Conservation (phyloP, 768 basidiomycete genomes). For the Porpolomopsis calyptriformis region DNA sequence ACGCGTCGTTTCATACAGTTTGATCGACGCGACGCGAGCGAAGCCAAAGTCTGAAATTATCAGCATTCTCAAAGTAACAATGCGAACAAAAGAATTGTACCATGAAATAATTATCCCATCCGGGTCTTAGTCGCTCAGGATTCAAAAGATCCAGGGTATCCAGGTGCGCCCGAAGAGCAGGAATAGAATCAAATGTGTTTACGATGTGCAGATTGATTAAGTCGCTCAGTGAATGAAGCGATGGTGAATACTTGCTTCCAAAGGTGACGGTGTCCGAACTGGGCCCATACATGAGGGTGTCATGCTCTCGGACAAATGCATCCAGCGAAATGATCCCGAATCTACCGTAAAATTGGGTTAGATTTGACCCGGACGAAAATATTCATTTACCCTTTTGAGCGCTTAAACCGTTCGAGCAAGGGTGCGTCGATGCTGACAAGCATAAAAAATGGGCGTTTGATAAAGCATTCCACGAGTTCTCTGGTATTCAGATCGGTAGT, state of each 20-base stretch:
- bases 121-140: slow-evolving; percentile 67
- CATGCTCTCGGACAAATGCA: slow-evolving; percentile 66
- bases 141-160: slow-evolving; percentile 61
- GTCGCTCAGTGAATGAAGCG: slow-evolving; percentile 29
- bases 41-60: slow-evolving; percentile 62
- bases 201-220: slow-evolving; percentile 49
- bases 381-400: slow-evolving; percentile 40
- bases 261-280: slow-evolving; percentile 3
- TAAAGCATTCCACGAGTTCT: slow-evolving; percentile 53
- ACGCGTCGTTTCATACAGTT: slow-evolving; percentile 98
- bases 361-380: neutral
- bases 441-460: slow-evolving; percentile 84
- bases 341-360: slow-evolving; percentile 1
- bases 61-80: neutral
- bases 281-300: slow-evolving; percentile 53
- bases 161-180: slow-evolving; percentile 51
- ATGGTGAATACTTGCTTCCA: slow-evolving; percentile 13
- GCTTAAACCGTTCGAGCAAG: slow-evolving; percentile 51
- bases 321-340: slow-evolving; percentile 37
- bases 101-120: slow-evolving; percentile 98
- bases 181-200: slow-evolving; percentile 50
- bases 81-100: slow-evolving; percentile 27
- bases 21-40: slow-evolving; percentile 77
- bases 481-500: slow-evolving; percentile 58
- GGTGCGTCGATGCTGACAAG: slow-evolving; percentile 80